Evolutionary conservation across 116 monocot species (phyloP).

Genomic region (Cymodocea nodosa): DNA sequence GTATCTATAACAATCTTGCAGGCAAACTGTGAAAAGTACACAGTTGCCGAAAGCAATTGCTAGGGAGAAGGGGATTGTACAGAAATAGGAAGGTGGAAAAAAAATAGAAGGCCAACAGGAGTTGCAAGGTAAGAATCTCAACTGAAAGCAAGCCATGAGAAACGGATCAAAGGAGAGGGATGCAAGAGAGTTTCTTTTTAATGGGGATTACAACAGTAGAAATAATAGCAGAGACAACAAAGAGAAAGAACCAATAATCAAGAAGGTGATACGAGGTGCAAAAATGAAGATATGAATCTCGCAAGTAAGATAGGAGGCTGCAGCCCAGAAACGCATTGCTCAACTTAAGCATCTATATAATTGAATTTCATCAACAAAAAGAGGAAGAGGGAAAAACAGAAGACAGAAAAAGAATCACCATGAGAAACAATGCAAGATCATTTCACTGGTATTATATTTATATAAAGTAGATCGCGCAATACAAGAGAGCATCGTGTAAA

Average conservation of each 20-base stretch:
- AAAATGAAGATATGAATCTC: slow-evolving; percentile 16
- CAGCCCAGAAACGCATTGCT: slow-evolving; percentile 9
- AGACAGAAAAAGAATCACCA: neutral
- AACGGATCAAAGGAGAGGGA: slow-evolving; percentile 29
- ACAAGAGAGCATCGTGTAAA: neutral
- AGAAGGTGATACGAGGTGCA: slow-evolving; percentile 22
- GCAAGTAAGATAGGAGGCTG: slow-evolving; percentile 15
- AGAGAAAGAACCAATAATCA: slow-evolving; percentile 19
- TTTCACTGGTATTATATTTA: neutral
- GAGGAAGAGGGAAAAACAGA: neutral
- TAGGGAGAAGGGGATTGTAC: slow-evolving; percentile 33
- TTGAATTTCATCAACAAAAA: slow-evolving; percentile 1
- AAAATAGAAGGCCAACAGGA: slow-evolving; percentile 44
- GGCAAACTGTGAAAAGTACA: slow-evolving; percentile 59
- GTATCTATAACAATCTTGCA: slow-evolving; percentile 39
- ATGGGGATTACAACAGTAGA: slow-evolving; percentile 15
- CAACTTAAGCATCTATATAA: slow-evolving; percentile 7
- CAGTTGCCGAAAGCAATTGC: slow-evolving; percentile 54
- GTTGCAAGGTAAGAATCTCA: slow-evolving; percentile 39
- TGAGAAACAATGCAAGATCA: slow-evolving; percentile 5
- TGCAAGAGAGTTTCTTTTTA: slow-evolving; percentile 8
- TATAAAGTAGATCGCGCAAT: neutral
- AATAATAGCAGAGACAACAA: slow-evolving; percentile 19
- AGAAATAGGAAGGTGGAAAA: slow-evolving; percentile 45
- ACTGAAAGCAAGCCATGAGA: slow-evolving; percentile 33